Evolutionary conservation across 73 alveolate species (phyloP), one percentile per base, ranked within the genome.

Genomic region (Tetrahymena malaccensis): DNA sequence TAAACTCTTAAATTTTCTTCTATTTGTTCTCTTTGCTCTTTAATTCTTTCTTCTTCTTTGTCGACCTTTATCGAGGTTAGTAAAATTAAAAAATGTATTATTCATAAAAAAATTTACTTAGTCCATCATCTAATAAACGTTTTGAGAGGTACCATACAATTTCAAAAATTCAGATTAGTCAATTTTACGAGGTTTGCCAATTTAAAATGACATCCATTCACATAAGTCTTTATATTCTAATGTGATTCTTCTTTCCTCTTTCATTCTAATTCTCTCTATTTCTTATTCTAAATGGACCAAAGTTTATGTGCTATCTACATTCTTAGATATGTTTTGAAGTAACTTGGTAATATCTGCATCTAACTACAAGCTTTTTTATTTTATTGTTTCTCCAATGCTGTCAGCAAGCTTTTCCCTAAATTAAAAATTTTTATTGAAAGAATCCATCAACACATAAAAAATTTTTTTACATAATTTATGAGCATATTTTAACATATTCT

Each of bases 401-500:
- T 96, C 96, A 58, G 84, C 96, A 7, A 97, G 96, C 40, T 70
- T 70, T 70, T 70, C 89, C 37, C 89, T 70, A 25, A 25, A 12
- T 27, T 70, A 9, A 70, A 27, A 31, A 35, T 6, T 27, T 27
- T 40, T 27, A 12, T 70, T 70, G 4, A 70, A 7, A n/a, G 25
- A 70, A n/a, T 27, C 0, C 3, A 0, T 70, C 4, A 70, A 70
- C 43, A 9, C 1, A 10, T 7, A 27, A 70, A 70, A 10, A 70
- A 70, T 17, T 70, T 17, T 70, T n/a, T 57, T 96, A 94, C 35
- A 97, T 96, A 13, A 98, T 95, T 21, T 97, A 98, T 19, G 97
- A 97, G 83, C 99, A 97, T 21, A 96, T 98, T 15, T 84, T 94
- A 85, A 98, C 95, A n/a, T 97, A 97, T 56, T 94, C 95, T 57